These are phyloP conservation scores for Paraphoma chrysanthemicola DNA, from an alignment of 2,329 filamentous ascomycete species.

Conservation along the genomic window DNA sequence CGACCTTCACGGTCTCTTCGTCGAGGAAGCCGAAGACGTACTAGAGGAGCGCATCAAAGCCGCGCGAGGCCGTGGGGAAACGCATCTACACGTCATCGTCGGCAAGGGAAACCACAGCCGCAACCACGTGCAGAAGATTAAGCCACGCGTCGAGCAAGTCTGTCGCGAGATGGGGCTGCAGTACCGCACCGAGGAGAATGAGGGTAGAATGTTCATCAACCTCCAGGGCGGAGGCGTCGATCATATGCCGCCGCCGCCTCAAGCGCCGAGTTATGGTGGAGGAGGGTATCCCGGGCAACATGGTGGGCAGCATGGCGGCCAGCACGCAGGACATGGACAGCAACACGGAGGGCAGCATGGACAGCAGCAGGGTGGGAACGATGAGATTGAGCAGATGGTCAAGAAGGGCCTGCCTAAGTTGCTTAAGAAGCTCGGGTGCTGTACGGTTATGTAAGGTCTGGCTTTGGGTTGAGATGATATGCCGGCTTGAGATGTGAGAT, in stretches of 20 bases:
- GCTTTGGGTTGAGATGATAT: background rate
- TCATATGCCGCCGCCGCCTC: conserved; percentile 47
- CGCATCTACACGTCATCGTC: conserved; percentile 91
- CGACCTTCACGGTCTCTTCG: conserved; percentile 92
- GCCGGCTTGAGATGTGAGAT: background rate
- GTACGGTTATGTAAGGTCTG: conserved; percentile 71
- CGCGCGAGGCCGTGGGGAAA: conserved; percentile 75
- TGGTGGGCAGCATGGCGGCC: conserved; percentile 43
- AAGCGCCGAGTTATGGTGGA: conserved; percentile 46
- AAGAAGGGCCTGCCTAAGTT: conserved; percentile 67
- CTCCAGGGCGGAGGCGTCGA: conserved; percentile 71
- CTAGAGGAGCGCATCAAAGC: conserved; percentile 84
- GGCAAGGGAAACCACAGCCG: conserved; percentile 90
- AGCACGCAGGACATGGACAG: conserved; percentile 50
- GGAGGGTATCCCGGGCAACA: conserved; percentile 41
- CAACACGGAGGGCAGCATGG: conserved; percentile 43
- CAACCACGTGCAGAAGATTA: conserved; percentile 88
- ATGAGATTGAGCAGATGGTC: conserved; percentile 66
- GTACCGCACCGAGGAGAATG: conserved; percentile 86
- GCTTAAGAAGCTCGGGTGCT: conserved; percentile 71
- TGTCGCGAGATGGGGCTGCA: conserved; percentile 83
- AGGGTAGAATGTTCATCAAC: conserved; percentile 87
- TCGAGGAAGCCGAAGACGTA: conserved; percentile 93
- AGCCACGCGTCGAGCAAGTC: conserved; percentile 89
- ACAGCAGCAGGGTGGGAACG: conserved; percentile 52